A percentile compares a stretch with the other conserved stretches of the same genome.
These are phyloP conservation scores for Myxozyma neglecta DNA, from an alignment of 805 yeast species.

Conservation along the genomic window DNA sequence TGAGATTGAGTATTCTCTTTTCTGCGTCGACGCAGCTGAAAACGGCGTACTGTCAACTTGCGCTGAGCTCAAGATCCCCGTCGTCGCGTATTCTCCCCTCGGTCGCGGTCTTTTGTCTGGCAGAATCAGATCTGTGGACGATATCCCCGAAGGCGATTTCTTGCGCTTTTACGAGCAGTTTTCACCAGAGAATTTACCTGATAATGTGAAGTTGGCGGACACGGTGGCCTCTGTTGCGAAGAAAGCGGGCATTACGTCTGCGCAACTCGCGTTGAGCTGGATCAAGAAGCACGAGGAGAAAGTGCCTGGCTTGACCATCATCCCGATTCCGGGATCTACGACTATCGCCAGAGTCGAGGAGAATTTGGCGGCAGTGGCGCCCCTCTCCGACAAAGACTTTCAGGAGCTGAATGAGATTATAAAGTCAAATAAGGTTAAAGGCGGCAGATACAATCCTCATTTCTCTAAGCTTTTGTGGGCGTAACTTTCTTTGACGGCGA, in stretches of 20 bases:
- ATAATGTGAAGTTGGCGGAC: slow-evolving; percentile 53
- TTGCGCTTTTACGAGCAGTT: slow-evolving; percentile 58
- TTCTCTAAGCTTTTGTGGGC: slow-evolving; percentile 18
- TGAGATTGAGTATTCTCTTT: slow-evolving; percentile 76
- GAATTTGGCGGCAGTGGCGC: slow-evolving; percentile 48
- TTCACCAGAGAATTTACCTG: slow-evolving; percentile 53
- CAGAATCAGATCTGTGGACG: slow-evolving; percentile 46
- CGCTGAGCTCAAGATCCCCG: slow-evolving; percentile 60
- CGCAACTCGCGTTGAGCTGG: slow-evolving; percentile 75
- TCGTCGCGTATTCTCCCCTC: slow-evolving; percentile 81
- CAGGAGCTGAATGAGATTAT: slow-evolving; percentile 52
- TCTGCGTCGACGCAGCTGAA: slow-evolving; percentile 56
- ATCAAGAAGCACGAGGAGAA: slow-evolving; percentile 46
- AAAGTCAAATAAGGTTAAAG: slow-evolving; percentile 49
- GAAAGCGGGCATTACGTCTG: slow-evolving; percentile 49
- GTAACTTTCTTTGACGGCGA: background rate
- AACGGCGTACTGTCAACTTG: slow-evolving; percentile 66
- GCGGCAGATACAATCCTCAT: slow-evolving; percentile 54
- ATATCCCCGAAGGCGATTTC: slow-evolving; percentile 58
- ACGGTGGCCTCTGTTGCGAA: slow-evolving; percentile 53
- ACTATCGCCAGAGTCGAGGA: slow-evolving; percentile 58
- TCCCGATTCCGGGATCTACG: slow-evolving; percentile 82
- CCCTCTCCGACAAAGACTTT: slow-evolving; percentile 60
- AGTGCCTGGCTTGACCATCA: slow-evolving; percentile 51
- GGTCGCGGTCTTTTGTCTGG: slow-evolving; percentile 80